These are phyloP conservation scores for Corniculantispora saksenae DNA, from an alignment of 2,329 filamentous ascomycete species.

Conservation along the genomic window DNA sequence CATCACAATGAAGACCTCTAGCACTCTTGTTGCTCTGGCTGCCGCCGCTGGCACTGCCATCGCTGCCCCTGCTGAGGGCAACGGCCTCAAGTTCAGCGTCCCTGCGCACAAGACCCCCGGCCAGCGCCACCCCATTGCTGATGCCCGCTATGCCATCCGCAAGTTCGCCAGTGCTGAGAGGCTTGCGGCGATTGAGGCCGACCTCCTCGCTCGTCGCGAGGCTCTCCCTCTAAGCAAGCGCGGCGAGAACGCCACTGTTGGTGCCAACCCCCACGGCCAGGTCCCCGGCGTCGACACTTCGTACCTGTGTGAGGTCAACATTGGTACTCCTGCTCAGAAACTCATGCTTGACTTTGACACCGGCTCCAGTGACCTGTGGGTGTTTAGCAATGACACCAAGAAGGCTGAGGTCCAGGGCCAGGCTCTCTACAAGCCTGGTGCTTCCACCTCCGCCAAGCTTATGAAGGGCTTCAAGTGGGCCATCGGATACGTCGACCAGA, in stretches of 20 bases:
- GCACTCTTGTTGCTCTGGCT: slow-evolving; percentile 13
- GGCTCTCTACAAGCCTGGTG: slow-evolving; percentile 39
- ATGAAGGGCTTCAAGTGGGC: slow-evolving; percentile 42
- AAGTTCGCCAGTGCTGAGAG: slow-evolving; percentile 7
- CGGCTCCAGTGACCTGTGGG: slow-evolving; percentile 47
- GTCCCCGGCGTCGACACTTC: slow-evolving; percentile 10
- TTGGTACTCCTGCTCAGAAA: slow-evolving; percentile 42
- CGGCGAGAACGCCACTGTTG: slow-evolving; percentile 11
- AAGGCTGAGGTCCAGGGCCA: slow-evolving; percentile 39
- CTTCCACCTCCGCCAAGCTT: slow-evolving; percentile 40
- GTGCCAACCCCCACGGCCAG: slow-evolving; percentile 5
- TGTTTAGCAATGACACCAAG: slow-evolving; percentile 47
- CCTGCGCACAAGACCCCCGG: slow-evolving; percentile 2
- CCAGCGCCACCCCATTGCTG: slow-evolving; percentile 6
- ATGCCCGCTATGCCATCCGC: slow-evolving; percentile 4
- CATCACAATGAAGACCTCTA: slow-evolving; percentile 11
- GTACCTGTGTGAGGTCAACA: slow-evolving; percentile 28
- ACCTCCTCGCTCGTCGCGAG: slow-evolving; percentile 1
- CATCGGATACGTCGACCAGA: slow-evolving; percentile 47
- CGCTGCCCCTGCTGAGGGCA: slow-evolving; percentile 4
- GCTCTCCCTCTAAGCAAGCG: background rate
- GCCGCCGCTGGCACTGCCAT: slow-evolving; percentile 8
- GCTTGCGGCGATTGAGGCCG: slow-evolving; percentile 1
- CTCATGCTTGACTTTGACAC: slow-evolving; percentile 45
- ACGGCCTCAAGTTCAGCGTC: slow-evolving; percentile 13